Percentiles rank a stretch among this genome's conserved stretches.
phyloP scores from a whole-genome alignment of 805 yeast species.

The Pichia eremophila region DNA sequence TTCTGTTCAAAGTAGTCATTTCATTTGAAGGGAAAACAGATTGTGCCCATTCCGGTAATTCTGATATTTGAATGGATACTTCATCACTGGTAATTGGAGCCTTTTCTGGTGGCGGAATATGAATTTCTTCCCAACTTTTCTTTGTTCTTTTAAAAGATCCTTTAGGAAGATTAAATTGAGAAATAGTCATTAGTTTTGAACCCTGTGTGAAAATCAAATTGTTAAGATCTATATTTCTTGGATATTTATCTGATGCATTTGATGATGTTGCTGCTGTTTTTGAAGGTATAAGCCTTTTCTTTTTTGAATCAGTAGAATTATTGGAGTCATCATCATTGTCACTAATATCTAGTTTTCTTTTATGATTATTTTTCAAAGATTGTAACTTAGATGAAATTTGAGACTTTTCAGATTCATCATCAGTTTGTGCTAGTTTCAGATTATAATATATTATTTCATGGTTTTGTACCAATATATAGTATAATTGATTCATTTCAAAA shows the following conservation, averaged over 20 bases:
- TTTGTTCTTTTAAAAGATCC: conserved; percentile 75
- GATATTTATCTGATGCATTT: conserved; percentile 24
- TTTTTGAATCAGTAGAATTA: background rate
- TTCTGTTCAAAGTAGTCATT: conserved; percentile 59
- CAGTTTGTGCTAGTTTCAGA: conserved; percentile 14
- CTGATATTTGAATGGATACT: conserved; percentile 44
- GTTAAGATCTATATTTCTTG: conserved; percentile 55
- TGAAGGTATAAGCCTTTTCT: background rate
- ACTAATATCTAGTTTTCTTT: conserved; percentile 10
- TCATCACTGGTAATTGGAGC: conserved; percentile 25
- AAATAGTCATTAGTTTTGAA: conserved; percentile 52
- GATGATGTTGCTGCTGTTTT: background rate
- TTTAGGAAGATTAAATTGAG: conserved; percentile 66
- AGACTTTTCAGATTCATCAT: conserved; percentile 26
- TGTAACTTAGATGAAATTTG: conserved; percentile 36
- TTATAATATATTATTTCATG: conserved; percentile 22
- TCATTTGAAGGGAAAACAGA: conserved; percentile 62
- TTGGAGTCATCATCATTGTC: conserved; percentile 6
- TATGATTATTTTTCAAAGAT: conserved; percentile 32
- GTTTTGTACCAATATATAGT: conserved; percentile 40
- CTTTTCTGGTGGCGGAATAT: conserved; percentile 75
- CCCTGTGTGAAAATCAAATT: conserved; percentile 65
- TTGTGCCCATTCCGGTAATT: conserved; percentile 77
- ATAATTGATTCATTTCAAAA: conserved; percentile 40
- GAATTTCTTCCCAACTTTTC: conserved; percentile 76